Percentiles rank a stretch among this genome's conserved stretches.
These are phyloP conservation scores for Vicia villosa DNA, from an alignment of 306 rosid genomes.

Conservation along the genomic window DNA sequence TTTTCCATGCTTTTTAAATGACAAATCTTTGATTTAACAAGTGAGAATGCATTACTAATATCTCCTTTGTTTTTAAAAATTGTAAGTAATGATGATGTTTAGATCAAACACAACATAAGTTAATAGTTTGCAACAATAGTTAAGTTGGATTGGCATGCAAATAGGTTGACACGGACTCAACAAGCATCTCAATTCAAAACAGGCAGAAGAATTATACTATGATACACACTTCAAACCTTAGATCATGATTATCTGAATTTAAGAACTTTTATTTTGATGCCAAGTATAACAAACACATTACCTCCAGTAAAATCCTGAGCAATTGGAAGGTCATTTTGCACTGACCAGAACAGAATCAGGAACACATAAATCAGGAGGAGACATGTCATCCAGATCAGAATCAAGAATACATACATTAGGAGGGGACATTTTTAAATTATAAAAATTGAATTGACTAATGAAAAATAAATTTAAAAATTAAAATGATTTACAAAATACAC, in stretches of 20 bases:
- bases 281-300: constrained; percentile 40
- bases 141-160: not conserved
- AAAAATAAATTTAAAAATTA: too few relatives aligned
- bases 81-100: constrained; percentile 31
- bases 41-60: too few relatives aligned
- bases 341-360: too few relatives aligned
- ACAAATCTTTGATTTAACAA: too few relatives aligned
- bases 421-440: too few relatives aligned
- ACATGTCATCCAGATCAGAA: too few relatives aligned
- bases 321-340: constrained; percentile 38
- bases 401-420: too few relatives aligned
- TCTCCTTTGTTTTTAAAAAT: too few relatives aligned
- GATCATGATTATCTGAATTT: constrained; percentile 30
- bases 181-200: constrained; percentile 30
- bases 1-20: too few relatives aligned
- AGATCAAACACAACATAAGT: constrained; percentile 18
- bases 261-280: not conserved
- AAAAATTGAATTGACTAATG: too few relatives aligned
- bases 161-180: constrained; percentile 5
- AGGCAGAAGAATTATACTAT: constrained; percentile 19
- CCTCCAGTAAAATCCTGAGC: constrained; percentile 47
- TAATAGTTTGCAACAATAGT: constrained; percentile 24
- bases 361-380: too few relatives aligned
- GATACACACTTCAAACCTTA: not conserved
- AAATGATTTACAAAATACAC: too few relatives aligned